phyloP scores from a whole-genome alignment of 1,284 basidiomycete species.

The Tilletia setariae region DNA sequence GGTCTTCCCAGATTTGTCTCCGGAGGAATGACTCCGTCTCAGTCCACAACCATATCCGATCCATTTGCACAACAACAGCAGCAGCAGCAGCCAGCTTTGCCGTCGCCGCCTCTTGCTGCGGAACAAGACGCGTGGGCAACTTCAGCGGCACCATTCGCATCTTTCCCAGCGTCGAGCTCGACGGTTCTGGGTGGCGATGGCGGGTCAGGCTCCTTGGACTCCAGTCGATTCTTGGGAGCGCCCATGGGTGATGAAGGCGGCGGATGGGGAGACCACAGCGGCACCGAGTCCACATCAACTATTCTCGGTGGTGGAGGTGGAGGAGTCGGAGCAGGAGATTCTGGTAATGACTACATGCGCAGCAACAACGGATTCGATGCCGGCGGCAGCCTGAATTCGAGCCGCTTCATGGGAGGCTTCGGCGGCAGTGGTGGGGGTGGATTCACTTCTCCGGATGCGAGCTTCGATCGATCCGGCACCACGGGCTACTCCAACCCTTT shows the following conservation, averaged over 20 bases:
- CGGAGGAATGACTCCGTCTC: no score
- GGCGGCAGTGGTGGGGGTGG: neutral
- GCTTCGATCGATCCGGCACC: no score
- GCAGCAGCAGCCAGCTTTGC: neutral
- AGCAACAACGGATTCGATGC: no score
- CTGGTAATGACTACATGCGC: no score
- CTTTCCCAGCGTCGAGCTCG: neutral
- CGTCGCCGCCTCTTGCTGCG: neutral
- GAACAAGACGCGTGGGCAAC: neutral
- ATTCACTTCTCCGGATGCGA: neutral
- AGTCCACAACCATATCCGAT: no score
- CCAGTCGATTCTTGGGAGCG: neutral
- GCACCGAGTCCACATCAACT: neutral
- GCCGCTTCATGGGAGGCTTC: conserved; percentile 4
- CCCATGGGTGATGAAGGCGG: neutral
- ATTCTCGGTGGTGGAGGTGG: neutral
- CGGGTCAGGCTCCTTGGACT: neutral
- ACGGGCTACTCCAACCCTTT: no score
- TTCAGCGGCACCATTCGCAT: neutral
- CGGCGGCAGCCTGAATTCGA: neutral
- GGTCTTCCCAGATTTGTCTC: neutral
- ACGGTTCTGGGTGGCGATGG: neutral
- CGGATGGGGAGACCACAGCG: no score
- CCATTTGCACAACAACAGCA: neutral
- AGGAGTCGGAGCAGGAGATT: neutral